phyloP scores from a whole-genome alignment of 352 stramenopile species.

The Phytophthora tentaculata region DNA sequence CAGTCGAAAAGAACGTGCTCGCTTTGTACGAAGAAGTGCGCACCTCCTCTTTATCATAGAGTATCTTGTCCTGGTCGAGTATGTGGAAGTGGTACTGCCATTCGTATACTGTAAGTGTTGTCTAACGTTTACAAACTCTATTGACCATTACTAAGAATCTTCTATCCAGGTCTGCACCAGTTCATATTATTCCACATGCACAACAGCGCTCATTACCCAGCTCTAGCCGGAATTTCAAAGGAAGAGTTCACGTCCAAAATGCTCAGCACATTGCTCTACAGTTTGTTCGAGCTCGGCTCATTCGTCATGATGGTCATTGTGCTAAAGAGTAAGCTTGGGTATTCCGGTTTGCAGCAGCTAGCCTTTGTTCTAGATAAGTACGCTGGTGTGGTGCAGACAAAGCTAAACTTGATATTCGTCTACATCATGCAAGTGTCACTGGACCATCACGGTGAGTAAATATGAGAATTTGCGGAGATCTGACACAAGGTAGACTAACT shows the following conservation, averaged over 20 bases:
- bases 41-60: constrained; percentile 45
- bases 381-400: constrained; percentile 30
- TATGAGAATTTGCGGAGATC: neutral
- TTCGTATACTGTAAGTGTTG: constrained; percentile 38
- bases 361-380: constrained; percentile 44
- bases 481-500: neutral
- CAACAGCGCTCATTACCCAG: constrained; percentile 33
- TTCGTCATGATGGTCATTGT: constrained; percentile 16
- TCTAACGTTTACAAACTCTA: neutral
- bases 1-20: constrained; percentile 15
- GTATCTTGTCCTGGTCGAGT: constrained; percentile 49
- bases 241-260: constrained; percentile 10
- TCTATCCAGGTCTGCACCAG: constrained; percentile 19
- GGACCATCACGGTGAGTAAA: constrained; percentile 26
- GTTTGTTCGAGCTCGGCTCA: constrained; percentile 22
- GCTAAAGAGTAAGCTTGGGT: constrained; percentile 24
- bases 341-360: constrained; percentile 36
- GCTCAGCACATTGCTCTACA: constrained; percentile 23
- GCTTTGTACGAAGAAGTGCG: constrained; percentile 32
- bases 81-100: constrained; percentile 46
- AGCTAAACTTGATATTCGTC: constrained; percentile 40
- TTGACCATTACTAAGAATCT: neutral
- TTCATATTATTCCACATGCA: constrained; percentile 29
- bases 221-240: constrained; percentile 8
- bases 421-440: constrained; percentile 45